Evolutionary conservation across 106 monocot species (phyloP), one percentile per base, ranked within the genome.

Genomic region (Dactylorhiza incarnata): DNA sequence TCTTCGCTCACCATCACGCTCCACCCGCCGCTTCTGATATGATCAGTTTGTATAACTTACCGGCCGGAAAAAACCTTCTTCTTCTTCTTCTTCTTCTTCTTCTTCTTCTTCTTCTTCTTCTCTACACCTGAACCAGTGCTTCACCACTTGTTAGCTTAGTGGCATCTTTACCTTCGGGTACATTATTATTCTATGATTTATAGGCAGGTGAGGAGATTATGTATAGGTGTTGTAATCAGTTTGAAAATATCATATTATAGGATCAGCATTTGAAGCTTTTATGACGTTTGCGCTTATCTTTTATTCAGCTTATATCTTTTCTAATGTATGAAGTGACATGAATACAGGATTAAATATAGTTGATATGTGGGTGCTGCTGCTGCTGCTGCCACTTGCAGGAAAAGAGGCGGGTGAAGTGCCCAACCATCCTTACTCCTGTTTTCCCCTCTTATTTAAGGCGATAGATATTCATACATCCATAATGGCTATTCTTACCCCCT

Each of bases 1-100:
- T 90, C 83, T 25, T 85, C 84, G 48, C 75, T 86, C 76, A 63
- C 67, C 50, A 46, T 68, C 77, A 80, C 75, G 82, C 79, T 82
- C 73, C 6, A 20, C 12, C 4, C 63, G 19, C 51, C 11, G 9
- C 12, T 13, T 58, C 58, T 58, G 58, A 4, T 12, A n/a, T n/a
- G n/a, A 26, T 76, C 6, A 6, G 17, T 72, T 54, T 13, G 5
- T 52, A 53, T 1, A 26, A 37, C 23, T 24, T 29, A 19, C 22
- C 7, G 50, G 24, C 14, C 26, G n/a, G n/a, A n/a, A n/a, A n/a
- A 48, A 17, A 48, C 7, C 10, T 63, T 75, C 47, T 22, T 61
- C 49, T 10, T 17, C 44, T 48, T 51, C 45, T 0, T 50, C 0
- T 23, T 54, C 45, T 68, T 9, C 68, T 45, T 16, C 9, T n/a